A percentile compares a stretch with the other conserved stretches of the same genome.
These are phyloP conservation scores for Desmodesmus armatus DNA, from an alignment of 139 green algal species.

Conservation along the genomic window DNA sequence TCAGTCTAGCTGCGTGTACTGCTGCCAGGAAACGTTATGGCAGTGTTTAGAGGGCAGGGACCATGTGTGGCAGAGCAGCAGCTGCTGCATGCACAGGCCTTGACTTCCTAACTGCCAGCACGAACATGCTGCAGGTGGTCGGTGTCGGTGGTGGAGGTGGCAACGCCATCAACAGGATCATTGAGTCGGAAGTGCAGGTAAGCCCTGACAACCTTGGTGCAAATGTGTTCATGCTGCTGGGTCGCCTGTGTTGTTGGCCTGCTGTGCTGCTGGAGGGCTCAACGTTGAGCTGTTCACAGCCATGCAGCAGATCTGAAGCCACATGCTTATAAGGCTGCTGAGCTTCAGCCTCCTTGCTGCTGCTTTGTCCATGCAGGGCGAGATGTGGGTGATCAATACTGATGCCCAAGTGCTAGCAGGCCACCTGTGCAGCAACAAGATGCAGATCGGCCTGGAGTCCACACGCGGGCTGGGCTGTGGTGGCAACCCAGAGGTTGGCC, in stretches of 20 bases:
- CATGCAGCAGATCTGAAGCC: no score
- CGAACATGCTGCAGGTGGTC: no score
- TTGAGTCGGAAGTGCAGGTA: conserved; percentile 87
- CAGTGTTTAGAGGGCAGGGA: no score
- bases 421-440: conserved; percentile 84
- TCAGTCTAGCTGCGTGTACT: no score
- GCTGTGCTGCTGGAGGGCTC: no score
- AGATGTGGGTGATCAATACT: conserved; percentile 96
- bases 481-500: conserved; percentile 92
- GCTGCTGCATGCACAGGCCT: no score
- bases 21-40: no score
- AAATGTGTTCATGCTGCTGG: neutral
- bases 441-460: conserved; percentile 93
- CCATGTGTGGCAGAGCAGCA: no score
- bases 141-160: conserved; percentile 87
- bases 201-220: neutral
- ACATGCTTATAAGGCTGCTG: neutral
- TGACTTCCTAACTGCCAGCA: no score
- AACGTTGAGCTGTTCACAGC: no score
- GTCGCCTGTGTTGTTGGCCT: no score
- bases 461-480: conserved; percentile 94
- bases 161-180: conserved; percentile 99
- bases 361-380: conserved; percentile 68
- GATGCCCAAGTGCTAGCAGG: conserved; percentile 95
- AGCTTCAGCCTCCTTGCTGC: neutral